Evolutionary conservation across 2,329 filamentous ascomycete genomes (phyloP).

Genomic region (Nannizziopsis barbatae): DNA sequence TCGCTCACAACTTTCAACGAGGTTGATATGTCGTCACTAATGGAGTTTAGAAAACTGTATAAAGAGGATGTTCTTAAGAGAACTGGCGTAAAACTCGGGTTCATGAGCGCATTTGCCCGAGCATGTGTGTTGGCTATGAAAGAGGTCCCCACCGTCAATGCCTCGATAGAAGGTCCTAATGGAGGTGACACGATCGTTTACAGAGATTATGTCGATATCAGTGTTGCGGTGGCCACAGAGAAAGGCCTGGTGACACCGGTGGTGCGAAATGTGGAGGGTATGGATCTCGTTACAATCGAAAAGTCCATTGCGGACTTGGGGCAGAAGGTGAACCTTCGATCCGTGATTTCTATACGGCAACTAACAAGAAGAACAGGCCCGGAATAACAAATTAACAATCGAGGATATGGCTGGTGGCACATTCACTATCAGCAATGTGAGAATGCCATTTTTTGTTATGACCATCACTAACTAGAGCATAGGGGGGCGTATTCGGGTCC

Average conservation of each 20-base stretch:
- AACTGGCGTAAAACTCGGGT: slow-evolving; percentile 94
- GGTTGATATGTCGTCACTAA: slow-evolving; percentile 95
- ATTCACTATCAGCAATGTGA: slow-evolving; percentile 88
- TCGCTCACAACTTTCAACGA: slow-evolving; percentile 98
- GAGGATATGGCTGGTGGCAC: slow-evolving; percentile 98
- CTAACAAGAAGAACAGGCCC: slow-evolving; percentile 49
- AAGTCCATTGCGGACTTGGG: slow-evolving; percentile 84
- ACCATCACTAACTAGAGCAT: slow-evolving; percentile 16
- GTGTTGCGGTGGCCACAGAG: slow-evolving; percentile 90
- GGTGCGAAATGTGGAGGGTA: slow-evolving; percentile 78
- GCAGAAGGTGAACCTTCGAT: slow-evolving; percentile 58
- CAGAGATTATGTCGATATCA: slow-evolving; percentile 95
- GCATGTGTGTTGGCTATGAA: slow-evolving; percentile 86
- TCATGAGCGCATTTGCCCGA: slow-evolving; percentile 95
- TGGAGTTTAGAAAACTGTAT: slow-evolving; percentile 95
- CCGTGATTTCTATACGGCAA: background rate
- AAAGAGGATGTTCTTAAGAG: slow-evolving; percentile 95
- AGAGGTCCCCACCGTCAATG: slow-evolving; percentile 88
- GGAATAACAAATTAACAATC: slow-evolving; percentile 92
- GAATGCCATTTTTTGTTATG: slow-evolving; percentile 14
- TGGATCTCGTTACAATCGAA: slow-evolving; percentile 85
- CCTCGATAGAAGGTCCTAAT: slow-evolving; percentile 89
- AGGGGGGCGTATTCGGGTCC: slow-evolving; percentile 87
- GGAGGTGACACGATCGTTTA: slow-evolving; percentile 97
- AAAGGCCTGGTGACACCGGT: slow-evolving; percentile 96